A percentile compares a stretch with the other conserved stretches of the same genome.
Evolutionary conservation across 148 eudicot species (phyloP).

Genomic region (Persicaria maculosa): DNA sequence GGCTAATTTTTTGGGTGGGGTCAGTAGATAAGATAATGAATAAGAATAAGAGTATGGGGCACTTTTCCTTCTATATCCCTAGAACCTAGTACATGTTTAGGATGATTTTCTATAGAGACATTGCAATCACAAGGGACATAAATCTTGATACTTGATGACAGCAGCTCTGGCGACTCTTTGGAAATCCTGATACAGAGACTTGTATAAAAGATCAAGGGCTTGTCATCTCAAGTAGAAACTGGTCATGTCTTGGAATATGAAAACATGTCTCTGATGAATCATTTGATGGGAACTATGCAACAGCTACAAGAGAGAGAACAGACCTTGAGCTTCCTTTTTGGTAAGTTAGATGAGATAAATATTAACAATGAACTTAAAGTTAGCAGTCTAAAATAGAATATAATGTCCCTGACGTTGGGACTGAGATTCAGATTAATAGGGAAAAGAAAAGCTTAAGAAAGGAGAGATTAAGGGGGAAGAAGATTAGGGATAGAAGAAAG

Average conservation of each 20-base stretch:
- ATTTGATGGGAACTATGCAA: constrained; percentile 43
- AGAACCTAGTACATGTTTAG: no score
- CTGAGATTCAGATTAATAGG: no score
- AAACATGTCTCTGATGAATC: constrained; percentile 42
- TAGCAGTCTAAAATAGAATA: no score
- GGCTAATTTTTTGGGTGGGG: no score
- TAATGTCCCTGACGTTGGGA: no score
- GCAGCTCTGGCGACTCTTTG: constrained; percentile 36
- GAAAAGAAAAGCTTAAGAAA: no score
- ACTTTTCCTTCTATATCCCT: no score
- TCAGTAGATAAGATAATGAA: no score
- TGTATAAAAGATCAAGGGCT: constrained; percentile 44
- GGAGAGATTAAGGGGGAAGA: no score
- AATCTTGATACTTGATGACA: constrained; percentile 30
- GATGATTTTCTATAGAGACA: constrained; percentile 32
- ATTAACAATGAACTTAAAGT: constrained; percentile 24
- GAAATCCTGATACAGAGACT: constrained; percentile 53
- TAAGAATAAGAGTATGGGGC: no score
- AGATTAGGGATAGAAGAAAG: no score
- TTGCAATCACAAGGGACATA: constrained; percentile 43
- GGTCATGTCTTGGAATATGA: constrained; percentile 47
- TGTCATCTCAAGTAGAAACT: constrained; percentile 39
- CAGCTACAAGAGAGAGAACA: constrained; percentile 42
- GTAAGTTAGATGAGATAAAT: constrained; percentile 43
- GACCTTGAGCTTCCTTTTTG: constrained; percentile 45